phyloP scores from a whole-genome alignment of 1,284 basidiomycete species.

The Apiotrichum sp. region DNA sequence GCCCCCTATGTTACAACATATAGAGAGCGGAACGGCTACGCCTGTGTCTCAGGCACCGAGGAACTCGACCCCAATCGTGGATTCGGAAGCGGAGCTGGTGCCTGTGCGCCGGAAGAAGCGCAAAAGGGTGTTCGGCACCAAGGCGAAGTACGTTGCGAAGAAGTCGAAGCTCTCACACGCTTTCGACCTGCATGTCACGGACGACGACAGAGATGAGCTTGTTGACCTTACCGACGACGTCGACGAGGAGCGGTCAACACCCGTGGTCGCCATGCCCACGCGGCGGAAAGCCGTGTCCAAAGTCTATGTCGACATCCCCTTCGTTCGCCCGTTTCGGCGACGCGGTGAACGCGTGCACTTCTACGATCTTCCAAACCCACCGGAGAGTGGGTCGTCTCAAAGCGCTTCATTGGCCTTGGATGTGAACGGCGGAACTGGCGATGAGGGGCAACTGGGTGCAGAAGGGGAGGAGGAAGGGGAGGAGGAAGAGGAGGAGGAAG shows the following conservation, averaged over 20 bases:
- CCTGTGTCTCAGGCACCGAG: neutral
- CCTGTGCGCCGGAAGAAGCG: neutral
- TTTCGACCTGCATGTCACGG: neutral
- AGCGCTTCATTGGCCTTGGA: too few species aligned
- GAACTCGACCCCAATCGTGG: too few species aligned
- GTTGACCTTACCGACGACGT: neutral
- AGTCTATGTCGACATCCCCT: neutral
- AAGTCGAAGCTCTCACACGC: neutral
- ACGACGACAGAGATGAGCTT: neutral
- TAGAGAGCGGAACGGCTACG: neutral
- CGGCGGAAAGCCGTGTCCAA: too few species aligned
- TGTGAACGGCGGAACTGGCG: too few species aligned
- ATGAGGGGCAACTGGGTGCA: neutral
- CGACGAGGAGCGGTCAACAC: neutral
- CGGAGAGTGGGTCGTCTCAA: too few species aligned
- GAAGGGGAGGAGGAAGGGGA: neutral
- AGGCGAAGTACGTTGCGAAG: neutral
- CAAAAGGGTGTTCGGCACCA: too few species aligned
- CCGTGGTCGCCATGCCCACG: neutral
- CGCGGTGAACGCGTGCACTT: neutral
- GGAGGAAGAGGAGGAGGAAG: neutral
- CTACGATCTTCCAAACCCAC: neutral
- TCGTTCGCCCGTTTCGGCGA: neutral
- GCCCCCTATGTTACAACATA: slow-evolving; percentile 24
- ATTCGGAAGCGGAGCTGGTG: neutral